Base-by-base conservation (phyloP, 2,329 filamentous ascomycete genomes). In the Neofusicoccum parvum region DNA sequence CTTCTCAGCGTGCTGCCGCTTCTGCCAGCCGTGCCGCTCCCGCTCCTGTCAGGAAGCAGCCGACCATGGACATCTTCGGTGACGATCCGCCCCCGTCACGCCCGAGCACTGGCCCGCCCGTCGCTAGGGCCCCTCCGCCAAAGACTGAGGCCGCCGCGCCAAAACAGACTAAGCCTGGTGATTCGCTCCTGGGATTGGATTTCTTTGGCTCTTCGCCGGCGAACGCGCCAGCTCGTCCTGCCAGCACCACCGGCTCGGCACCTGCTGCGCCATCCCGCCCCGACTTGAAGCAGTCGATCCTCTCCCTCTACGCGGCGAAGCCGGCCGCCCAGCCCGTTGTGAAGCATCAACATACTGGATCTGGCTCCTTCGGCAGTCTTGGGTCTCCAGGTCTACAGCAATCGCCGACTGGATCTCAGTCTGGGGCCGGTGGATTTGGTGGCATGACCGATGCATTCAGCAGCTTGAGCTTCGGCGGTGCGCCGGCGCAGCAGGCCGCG, bases 231-330 rank as follows among this genome's bases (percentile, higher is more conserved):
- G 82, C 81, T 62, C 87, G 93, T 62, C 91, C 94, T n/a, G 87
- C 92, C 5, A 97, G 92, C 79, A 86, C 89, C 4, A 88, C 89
- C 11, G 53, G 54, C 14, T 60, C 64, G 17, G 86, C 88, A 12
- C 84, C 84, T 3, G 82, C 82, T 17, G 85, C 85, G 12, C 89
- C 91, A 71, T 96, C 93, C 51, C 86, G 95, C 68, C 94, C 94
- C 2, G 95, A 99, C 75, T 82, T 99, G 67, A 99, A 99, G 80
- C 94, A 97, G 78, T 98, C 94, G 2, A 99, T 99, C 67, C 81
- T 99, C 56, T 99, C 95, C 7, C 85, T 99, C 15, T 99, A 99
- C 75, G 92, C 94, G 11, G 91, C 92, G 7, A 87, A 88, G 5
- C 91, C 93, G 1, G 91, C 92, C 74, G 88, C 92, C n/a, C 90